phyloP scores from a whole-genome alignment of 345 rosid species.

The Populus alba region DNA sequence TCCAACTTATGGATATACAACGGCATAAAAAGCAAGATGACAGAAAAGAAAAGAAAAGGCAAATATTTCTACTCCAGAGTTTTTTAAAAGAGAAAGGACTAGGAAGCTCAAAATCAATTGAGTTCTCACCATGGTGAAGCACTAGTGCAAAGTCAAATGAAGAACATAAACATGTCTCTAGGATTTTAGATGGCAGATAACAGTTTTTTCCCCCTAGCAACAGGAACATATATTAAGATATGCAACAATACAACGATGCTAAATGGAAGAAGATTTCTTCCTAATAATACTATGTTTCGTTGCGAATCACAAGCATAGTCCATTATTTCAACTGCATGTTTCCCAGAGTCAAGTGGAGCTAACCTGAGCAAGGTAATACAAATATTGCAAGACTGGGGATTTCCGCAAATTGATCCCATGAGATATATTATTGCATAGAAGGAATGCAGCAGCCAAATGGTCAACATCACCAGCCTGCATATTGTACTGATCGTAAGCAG shows the following conservation, averaged over 20 bases:
- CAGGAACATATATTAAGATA: neutral
- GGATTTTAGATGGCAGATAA: neutral
- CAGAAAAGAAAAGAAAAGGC: neutral
- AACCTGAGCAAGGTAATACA: conserved; percentile 57
- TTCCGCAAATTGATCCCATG: conserved; percentile 57
- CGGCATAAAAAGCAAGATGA: neutral
- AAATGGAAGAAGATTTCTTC: neutral
- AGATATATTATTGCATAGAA: conserved; percentile 45
- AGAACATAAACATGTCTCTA: too few species aligned
- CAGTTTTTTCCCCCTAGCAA: neutral
- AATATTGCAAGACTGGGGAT: conserved; percentile 55
- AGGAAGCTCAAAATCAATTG: too few species aligned
- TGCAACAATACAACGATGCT: neutral
- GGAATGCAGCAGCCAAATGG: conserved; percentile 58
- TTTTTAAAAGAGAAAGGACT: too few species aligned
- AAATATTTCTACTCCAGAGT: neutral
- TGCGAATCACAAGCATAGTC: neutral
- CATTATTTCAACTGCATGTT: conserved; percentile 1
- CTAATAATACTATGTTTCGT: neutral
- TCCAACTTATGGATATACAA: neutral
- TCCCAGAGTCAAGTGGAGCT: conserved; percentile 12
- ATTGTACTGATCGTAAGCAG: conserved; percentile 14
- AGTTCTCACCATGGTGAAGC: too few species aligned
- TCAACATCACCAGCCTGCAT: conserved; percentile 54
- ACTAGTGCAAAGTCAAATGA: too few species aligned